Evolutionary conservation across 257 asterid species (phyloP), one percentile per base, ranked within the genome.

Genomic region (Ocimum tenuiflorum): DNA sequence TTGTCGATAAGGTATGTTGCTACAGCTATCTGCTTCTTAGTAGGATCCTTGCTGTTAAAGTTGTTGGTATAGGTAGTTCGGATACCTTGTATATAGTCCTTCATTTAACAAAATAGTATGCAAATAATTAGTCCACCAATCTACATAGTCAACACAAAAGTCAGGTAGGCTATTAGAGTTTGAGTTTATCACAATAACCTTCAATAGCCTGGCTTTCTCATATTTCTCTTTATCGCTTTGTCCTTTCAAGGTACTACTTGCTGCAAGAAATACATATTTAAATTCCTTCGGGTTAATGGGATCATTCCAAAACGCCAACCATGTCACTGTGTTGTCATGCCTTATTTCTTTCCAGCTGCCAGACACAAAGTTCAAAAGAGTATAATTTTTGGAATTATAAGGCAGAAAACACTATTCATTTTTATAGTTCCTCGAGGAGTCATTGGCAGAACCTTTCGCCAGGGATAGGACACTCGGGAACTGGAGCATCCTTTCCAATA

Each of bases 1-100:
- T 92, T 89, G 79, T 92, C 99, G 53, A 92, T 92, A 76, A 92
- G 99, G 74, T 92, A 92, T 62, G 99, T 92, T n/a, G 99, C 97
- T 71, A 92, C 99, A 23, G 97, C 96, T 80, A 92, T 79, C 82
- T 92, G 99, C 76, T 82, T 85, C 89, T 78, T 92, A 24, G 83
- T 79, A 46, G 82, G 73, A 83, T 92, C 97, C 55, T 80, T 86
- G 72, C 83, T 87, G 0, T 85, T 33, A 72, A 87, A 89, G 73
- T 80, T 84, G 71, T 76, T 92, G 45, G 96, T 87, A 76, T 89
- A 89, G 45, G 97, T 75, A 41, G 79, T 66, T 63, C 95, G 85
- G 67, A 92, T 92, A 63, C 92, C 94, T 18, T 75, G 81, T 31
- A 92, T 87, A 60, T 87, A 79, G 61, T 89, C 86, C 99, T 92